phyloP scores from a whole-genome alignment of 768 basidiomycete species.

The Royoungia palumana region DNA sequence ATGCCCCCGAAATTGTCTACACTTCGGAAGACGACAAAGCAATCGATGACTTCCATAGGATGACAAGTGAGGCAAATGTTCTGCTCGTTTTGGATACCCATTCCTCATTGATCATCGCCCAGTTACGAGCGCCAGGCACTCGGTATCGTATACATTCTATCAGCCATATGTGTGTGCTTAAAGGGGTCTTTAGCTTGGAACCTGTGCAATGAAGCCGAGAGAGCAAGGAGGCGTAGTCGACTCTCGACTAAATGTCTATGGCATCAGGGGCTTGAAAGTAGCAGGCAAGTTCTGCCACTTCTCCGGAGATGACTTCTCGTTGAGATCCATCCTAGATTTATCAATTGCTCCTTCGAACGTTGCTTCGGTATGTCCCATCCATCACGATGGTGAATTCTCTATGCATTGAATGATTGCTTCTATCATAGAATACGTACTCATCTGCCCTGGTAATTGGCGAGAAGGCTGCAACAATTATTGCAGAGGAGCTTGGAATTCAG shows the following conservation, averaged over 20 bases:
- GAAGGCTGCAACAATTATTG: slow-evolving; percentile 22
- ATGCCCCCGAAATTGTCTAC: slow-evolving; percentile 31
- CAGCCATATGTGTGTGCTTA: neutral
- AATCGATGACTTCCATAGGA: slow-evolving; percentile 28
- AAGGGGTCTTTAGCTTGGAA: slow-evolving; percentile 46
- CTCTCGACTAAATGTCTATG: slow-evolving; percentile 59
- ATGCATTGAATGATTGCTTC: no score
- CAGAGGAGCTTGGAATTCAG: slow-evolving; percentile 20
- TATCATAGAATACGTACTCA: slow-evolving; percentile 22
- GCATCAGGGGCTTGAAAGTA: slow-evolving; percentile 54
- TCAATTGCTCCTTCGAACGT: slow-evolving; percentile 41
- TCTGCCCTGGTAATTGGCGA: slow-evolving; percentile 25
- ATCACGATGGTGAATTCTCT: neutral
- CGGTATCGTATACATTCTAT: slow-evolving; percentile 16
- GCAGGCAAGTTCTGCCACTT: slow-evolving; percentile 37
- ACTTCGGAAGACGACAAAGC: slow-evolving; percentile 34
- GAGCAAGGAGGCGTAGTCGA: slow-evolving; percentile 61
- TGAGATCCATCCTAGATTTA: slow-evolving; percentile 26
- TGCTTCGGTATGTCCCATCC: slow-evolving; percentile 24
- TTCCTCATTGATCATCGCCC: neutral
- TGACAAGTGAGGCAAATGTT: slow-evolving; percentile 10
- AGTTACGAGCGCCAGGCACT: slow-evolving; percentile 34
- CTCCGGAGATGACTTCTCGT: neutral
- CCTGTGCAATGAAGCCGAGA: slow-evolving; percentile 64
- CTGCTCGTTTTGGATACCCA: neutral